Conservation (phyloP, 148 eudicot species). For the Tetragonia tetragonoides region DNA sequence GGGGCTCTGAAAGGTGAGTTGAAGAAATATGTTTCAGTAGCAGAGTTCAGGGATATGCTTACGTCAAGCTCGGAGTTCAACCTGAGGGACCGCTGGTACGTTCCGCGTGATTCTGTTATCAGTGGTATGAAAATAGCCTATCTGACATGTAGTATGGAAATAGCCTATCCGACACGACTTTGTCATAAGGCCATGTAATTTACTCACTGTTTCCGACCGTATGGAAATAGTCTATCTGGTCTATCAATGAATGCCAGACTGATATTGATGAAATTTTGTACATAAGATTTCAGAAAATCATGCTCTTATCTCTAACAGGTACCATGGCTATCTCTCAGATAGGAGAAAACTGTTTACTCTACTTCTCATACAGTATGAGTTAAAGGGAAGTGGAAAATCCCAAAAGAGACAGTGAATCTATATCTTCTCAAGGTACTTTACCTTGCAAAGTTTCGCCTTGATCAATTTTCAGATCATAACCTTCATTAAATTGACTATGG, state of each 20-base stretch:
- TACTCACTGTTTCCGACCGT: too few species aligned
- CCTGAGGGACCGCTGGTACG: constrained; percentile 87
- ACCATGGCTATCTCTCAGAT: constrained; percentile 77
- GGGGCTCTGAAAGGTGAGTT: constrained; percentile 90
- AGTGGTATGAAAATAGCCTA: too few species aligned
- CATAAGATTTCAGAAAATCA: constrained; percentile 14
- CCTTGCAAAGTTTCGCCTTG: background rate
- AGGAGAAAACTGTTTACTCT: constrained; percentile 87
- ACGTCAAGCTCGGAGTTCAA: constrained; percentile 81
- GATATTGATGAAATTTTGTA: background rate
- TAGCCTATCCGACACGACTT: too few species aligned
- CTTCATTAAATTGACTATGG: constrained; percentile 12
- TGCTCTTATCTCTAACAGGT: constrained; percentile 28
- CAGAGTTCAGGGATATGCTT: constrained; percentile 71
- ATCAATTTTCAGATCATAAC: constrained; percentile 11
- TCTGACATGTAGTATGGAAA: too few species aligned
- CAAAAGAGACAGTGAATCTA: constrained; percentile 64
- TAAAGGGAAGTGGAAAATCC: constrained; percentile 90
- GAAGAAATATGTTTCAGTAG: constrained; percentile 64
- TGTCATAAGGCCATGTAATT: too few species aligned
- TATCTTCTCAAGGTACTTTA: constrained; percentile 76
- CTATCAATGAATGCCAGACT: too few species aligned
- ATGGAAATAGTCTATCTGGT: too few species aligned
- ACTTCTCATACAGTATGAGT: constrained; percentile 66
- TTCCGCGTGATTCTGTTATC: background rate